Evolutionary conservation across 768 basidiomycete genomes (phyloP), one percentile per base, ranked within the genome.

Genomic region (Paxillus involutus): DNA sequence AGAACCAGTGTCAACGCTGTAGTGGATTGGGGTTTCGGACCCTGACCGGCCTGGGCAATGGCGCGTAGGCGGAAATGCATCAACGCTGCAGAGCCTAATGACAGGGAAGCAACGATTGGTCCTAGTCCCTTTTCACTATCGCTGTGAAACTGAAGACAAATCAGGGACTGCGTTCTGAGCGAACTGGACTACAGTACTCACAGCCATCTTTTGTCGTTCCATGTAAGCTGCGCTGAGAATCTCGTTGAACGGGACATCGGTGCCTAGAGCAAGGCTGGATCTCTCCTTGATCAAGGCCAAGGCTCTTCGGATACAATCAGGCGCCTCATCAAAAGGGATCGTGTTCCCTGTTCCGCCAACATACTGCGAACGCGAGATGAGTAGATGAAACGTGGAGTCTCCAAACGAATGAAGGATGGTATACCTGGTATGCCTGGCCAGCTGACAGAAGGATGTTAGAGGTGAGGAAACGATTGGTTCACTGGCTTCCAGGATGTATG

Each of bases 151-250:
- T 90, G 52, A 32, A 21, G 47, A 56, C 26, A 33, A 56, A 8
- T 65, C 40, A 62, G 35, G 49, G 49, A 24, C 4, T n/a, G 9
- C 13, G 26, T 29, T 39, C 49, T 6, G 21, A n/a, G 30, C 33
- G 33, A 7, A 30, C 24, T 1, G 16, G n/a, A 50, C 16, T 35
- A 55, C 30, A 33, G 13, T 14, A 69, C 80, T 62, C 64, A 90
- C 90, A 46, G 88, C 80, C 90, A 93, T 93, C 65, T 79, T 88
- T 67, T 92, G 91, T 53, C 81, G 77, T 62, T 89, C 87, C 88
- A 92, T 91, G 61, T 93, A 93, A 1, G 88, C 90, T 44, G 86
- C 88, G 54, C 84, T 86, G 30, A 93, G 76, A 35, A 93, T 77
- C 68, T 93, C 90, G 59, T 93, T 93, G 73, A 92, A 91, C 0